phyloP scores from a whole-genome alignment of 202 grass and related monocot species.

The Musa balbisiana region DNA sequence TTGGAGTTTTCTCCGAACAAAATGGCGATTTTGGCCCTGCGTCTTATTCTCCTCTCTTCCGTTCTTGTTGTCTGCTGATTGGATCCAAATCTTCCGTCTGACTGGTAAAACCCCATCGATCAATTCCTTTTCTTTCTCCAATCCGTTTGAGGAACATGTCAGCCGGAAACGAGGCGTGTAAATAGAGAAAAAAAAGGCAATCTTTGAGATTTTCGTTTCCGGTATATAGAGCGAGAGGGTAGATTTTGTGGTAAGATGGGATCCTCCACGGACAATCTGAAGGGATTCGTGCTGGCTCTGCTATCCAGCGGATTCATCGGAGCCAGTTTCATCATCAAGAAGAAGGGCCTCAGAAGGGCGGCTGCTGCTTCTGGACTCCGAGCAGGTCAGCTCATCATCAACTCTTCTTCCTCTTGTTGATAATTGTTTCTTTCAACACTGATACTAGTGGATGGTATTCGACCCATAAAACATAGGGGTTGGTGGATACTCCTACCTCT shows the following conservation, averaged over 20 bases:
- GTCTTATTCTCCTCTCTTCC: not conserved
- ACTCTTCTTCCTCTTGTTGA: not conserved
- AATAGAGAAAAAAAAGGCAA: not conserved
- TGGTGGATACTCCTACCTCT: constrained; percentile 80
- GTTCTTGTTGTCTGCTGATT: not conserved
- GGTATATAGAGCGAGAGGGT: not conserved
- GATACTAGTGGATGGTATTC: too few relatives aligned
- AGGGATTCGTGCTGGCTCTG: constrained; percentile 74
- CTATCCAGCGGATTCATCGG: constrained; percentile 92
- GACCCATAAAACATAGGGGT: constrained; percentile 33
- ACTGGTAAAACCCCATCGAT: not conserved
- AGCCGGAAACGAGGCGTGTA: not conserved
- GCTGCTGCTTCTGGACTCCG: constrained; percentile 73
- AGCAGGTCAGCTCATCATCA: constrained; percentile 39
- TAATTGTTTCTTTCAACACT: not conserved
- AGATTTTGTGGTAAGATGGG: constrained; percentile 20
- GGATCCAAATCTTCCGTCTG: not conserved
- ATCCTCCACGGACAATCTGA: constrained; percentile 73
- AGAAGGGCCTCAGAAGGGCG: constrained; percentile 82
- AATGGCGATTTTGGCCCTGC: not conserved
- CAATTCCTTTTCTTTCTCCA: not conserved
- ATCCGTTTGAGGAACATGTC: not conserved
- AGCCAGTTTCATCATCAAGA: constrained; percentile 98
- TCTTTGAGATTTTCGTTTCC: not conserved
- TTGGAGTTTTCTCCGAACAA: not conserved